Percentiles rank a stretch among this genome's conserved stretches.
These are phyloP conservation scores for Chaetomium cochliodes DNA, from an alignment of 495 filamentous ascomycete species.

Conservation along the genomic window DNA sequence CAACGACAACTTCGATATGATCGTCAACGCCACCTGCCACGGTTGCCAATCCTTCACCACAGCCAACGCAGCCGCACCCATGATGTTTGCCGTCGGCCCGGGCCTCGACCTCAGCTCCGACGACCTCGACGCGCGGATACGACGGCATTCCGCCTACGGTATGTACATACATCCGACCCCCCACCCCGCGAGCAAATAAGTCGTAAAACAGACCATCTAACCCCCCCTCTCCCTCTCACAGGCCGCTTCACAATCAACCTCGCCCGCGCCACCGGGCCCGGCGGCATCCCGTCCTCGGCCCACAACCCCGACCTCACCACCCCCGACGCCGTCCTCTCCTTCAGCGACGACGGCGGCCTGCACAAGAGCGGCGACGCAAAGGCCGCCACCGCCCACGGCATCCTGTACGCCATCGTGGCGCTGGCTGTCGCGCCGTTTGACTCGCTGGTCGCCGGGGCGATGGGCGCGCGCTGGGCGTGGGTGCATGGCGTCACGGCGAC, in stretches of 20 bases:
- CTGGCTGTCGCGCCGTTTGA: slow-evolving; percentile 57
- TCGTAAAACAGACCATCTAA: neutral
- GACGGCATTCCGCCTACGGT: slow-evolving; percentile 54
- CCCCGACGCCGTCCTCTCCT: no score
- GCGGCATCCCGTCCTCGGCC: slow-evolving; percentile 14
- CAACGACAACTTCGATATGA: slow-evolving; percentile 27
- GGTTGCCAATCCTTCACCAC: slow-evolving; percentile 47
- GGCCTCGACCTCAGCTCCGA: slow-evolving; percentile 37
- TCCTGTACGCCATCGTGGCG: slow-evolving; percentile 53
- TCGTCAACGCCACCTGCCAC: slow-evolving; percentile 50
- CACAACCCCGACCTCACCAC: neutral
- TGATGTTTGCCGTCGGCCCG: slow-evolving; percentile 59
- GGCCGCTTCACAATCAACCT: slow-evolving; percentile 55
- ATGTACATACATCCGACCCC: neutral
- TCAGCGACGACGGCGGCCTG: slow-evolving; percentile 19
- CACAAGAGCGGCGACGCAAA: slow-evolving; percentile 3
- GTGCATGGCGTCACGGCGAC: slow-evolving; percentile 50
- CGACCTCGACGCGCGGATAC: slow-evolving; percentile 42
- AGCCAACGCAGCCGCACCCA: slow-evolving; percentile 39
- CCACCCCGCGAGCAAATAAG: neutral
- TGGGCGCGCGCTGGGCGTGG: slow-evolving; percentile 43
- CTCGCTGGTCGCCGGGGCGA: slow-evolving; percentile 49
- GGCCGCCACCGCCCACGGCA: slow-evolving; percentile 48
- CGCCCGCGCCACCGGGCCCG: slow-evolving; percentile 46
- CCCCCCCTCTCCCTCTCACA: neutral